Evolutionary conservation across 106 monocot species (phyloP).

Genomic region (Dendrobium nobile): DNA sequence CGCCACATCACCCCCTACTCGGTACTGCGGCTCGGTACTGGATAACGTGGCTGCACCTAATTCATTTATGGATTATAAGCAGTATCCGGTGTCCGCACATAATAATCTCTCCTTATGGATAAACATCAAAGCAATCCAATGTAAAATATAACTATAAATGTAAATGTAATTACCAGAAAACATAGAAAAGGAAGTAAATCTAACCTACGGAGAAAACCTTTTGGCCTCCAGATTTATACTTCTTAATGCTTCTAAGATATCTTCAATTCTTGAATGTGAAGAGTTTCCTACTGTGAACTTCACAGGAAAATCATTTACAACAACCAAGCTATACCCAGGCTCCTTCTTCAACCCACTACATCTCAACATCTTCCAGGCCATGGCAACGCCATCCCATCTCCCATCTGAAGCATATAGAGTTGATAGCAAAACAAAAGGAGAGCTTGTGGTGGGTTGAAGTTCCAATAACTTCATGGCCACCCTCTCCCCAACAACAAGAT

Average conservation of each 20-base stretch:
- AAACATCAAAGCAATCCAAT: background rate
- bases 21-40: too few species aligned
- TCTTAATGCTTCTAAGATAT: conserved; percentile 25
- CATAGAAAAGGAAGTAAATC: background rate
- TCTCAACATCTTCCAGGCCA: conserved; percentile 36
- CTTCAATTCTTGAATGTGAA: conserved; percentile 34
- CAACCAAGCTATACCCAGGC: conserved; percentile 35
- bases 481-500: conserved; percentile 34
- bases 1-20: too few species aligned
- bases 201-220: background rate
- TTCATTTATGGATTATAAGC: too few species aligned
- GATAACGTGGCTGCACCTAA: too few species aligned
- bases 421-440: conserved; percentile 52
- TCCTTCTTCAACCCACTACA: conserved; percentile 38
- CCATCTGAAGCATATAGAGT: conserved; percentile 49
- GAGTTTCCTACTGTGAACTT: conserved; percentile 41
- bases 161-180: background rate
- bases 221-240: conserved; percentile 15
- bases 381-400: conserved; percentile 43
- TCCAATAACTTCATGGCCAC: conserved; percentile 41
- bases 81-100: too few species aligned
- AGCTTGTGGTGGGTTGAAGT: conserved; percentile 35
- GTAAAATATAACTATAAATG: background rate
- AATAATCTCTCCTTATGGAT: background rate
- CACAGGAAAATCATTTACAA: conserved; percentile 22